Conservation (phyloP, 2,329 filamentous ascomycete species). For the Epichloe sibirici region DNA sequence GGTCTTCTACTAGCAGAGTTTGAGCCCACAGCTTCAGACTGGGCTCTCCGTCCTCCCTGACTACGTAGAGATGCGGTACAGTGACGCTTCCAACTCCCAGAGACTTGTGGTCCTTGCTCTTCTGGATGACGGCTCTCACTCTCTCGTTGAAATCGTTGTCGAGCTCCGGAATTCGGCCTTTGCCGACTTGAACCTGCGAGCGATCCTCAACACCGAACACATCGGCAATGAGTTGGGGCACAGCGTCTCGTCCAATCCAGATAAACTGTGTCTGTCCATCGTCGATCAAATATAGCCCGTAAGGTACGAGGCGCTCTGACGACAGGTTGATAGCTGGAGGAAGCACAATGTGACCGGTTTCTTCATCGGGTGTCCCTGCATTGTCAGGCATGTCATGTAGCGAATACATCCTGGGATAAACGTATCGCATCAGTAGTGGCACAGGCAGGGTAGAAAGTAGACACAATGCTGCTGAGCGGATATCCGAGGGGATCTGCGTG, state of each 20-base stretch:
- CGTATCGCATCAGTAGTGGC: slow-evolving; percentile 84
- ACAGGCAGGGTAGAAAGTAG: slow-evolving; percentile 87
- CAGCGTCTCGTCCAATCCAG: slow-evolving; percentile 87
- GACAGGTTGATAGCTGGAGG: slow-evolving; percentile 78
- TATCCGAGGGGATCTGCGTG: slow-evolving; percentile 84
- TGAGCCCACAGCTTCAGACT: slow-evolving; percentile 94
- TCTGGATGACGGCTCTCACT: slow-evolving; percentile 78
- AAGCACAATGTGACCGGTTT: slow-evolving; percentile 79
- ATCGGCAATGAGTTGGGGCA: slow-evolving; percentile 76
- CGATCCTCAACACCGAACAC: slow-evolving; percentile 84
- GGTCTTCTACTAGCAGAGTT: slow-evolving; percentile 87
- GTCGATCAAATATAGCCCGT: slow-evolving; percentile 91
- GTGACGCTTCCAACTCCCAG: slow-evolving; percentile 86
- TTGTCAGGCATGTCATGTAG: slow-evolving; percentile 94
- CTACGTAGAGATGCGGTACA: slow-evolving; percentile 85
- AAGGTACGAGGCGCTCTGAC: slow-evolving; percentile 75
- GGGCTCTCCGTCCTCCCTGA: slow-evolving; percentile 91
- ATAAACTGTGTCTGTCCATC: slow-evolving; percentile 96
- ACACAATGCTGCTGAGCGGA: slow-evolving; percentile 85
- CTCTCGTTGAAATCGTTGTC: slow-evolving; percentile 97
- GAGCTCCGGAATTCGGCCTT: slow-evolving; percentile 72
- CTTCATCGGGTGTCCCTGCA: slow-evolving; percentile 71
- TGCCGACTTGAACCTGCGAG: slow-evolving; percentile 78
- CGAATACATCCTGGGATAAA: slow-evolving; percentile 75
- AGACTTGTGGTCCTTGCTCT: slow-evolving; percentile 77